phyloP scores from a whole-genome alignment of 495 filamentous ascomycete species.

The Lentithecium fluviatile region DNA sequence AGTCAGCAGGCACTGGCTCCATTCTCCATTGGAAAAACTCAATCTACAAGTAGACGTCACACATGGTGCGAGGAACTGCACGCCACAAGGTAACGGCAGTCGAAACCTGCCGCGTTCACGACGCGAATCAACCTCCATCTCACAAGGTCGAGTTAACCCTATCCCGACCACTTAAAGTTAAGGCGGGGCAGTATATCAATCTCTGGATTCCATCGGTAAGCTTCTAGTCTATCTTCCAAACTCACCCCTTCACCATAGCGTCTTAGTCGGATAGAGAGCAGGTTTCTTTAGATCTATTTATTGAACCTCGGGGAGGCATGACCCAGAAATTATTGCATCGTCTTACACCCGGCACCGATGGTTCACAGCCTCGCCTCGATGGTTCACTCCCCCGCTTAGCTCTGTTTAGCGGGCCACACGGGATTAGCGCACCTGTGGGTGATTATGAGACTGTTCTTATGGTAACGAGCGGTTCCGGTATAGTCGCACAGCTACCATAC shows the following conservation, averaged over 20 bases:
- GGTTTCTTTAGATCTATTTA: conserved; percentile 9
- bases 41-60: no score
- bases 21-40: no score
- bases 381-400: conserved; percentile 6
- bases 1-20: no score
- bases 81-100: no score
- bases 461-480: conserved; percentile 5
- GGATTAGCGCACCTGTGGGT: conserved; percentile 12
- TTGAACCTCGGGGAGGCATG: conserved; percentile 8
- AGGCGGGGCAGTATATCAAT: conserved; percentile 10
- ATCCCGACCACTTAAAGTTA: conserved; percentile 13
- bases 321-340: conserved; percentile 7
- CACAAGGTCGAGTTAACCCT: conserved; percentile 9
- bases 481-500: conserved; percentile 15
- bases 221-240: conserved; percentile 15
- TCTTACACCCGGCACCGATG: no score
- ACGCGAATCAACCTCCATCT: no score
- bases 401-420: conserved; percentile 12
- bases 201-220: conserved; percentile 13
- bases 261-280: conserved; percentile 11
- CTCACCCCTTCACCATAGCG: conserved; percentile 9
- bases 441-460: conserved; percentile 15
- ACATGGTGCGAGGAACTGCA: no score
- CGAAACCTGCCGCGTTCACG: no score
- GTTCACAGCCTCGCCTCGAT: no score